phyloP scores from a whole-genome alignment of 768 basidiomycete genomes.

The Amanita pallidorosea region DNA sequence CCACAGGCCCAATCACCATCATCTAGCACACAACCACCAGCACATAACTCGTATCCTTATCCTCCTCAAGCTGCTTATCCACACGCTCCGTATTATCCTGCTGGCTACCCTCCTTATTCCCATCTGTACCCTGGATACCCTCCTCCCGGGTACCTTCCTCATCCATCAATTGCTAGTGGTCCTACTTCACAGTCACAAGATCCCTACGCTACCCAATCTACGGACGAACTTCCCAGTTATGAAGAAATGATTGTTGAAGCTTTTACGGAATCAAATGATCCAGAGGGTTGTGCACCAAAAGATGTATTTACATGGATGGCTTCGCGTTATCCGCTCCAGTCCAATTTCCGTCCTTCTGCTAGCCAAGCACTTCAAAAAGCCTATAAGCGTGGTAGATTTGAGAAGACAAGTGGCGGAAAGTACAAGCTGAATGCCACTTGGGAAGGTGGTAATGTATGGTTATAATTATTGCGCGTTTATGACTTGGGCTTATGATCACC shows the following conservation, averaged over 20 bases:
- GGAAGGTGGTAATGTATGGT: slow-evolving; percentile 73
- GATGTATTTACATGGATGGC: slow-evolving; percentile 81
- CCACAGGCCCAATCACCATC: slow-evolving; percentile 6
- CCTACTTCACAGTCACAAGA: slow-evolving; percentile 12
- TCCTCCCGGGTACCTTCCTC: slow-evolving; percentile 4
- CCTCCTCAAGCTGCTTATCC: slow-evolving; percentile 46
- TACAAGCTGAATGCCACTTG: slow-evolving; percentile 68
- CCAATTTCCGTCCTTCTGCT: slow-evolving; percentile 84
- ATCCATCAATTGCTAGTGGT: slow-evolving; percentile 8
- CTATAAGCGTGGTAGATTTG: slow-evolving; percentile 68
- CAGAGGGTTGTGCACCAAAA: slow-evolving; percentile 77
- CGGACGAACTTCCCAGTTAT: slow-evolving; percentile 68
- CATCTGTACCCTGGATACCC: slow-evolving; percentile 21
- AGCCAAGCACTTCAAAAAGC: slow-evolving; percentile 87
- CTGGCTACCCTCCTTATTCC: slow-evolving; percentile 32
- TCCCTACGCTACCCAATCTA: slow-evolving; percentile 8
- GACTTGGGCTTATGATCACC: neutral
- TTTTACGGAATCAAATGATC: slow-evolving; percentile 49
- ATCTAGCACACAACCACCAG: slow-evolving; percentile 9
- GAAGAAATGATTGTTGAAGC: slow-evolving; percentile 90
- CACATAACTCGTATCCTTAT: slow-evolving; percentile 48
- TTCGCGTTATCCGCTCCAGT: slow-evolving; percentile 68
- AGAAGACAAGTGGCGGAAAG: slow-evolving; percentile 62
- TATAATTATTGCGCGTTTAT: neutral
- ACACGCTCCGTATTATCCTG: slow-evolving; percentile 54